These are phyloP conservation scores for Diplodia corticola DNA, from an alignment of 2,329 filamentous ascomycete genomes.

Conservation along the genomic window DNA sequence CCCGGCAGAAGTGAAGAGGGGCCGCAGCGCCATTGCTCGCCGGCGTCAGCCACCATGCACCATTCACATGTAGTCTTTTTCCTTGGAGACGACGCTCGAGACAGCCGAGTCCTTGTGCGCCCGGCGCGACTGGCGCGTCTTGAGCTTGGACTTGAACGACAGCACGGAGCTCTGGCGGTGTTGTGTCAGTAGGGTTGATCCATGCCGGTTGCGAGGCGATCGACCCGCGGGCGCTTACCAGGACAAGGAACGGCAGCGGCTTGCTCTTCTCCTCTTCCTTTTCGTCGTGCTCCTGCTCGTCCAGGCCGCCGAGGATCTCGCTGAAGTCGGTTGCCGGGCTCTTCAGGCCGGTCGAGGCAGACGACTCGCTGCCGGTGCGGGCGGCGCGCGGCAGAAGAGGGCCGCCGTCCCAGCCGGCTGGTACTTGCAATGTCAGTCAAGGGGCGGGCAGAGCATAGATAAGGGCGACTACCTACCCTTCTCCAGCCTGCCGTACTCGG, in stretches of 20 bases:
- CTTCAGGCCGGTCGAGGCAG: slow-evolving; percentile 12
- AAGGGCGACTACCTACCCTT: slow-evolving; percentile 27
- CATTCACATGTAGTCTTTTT: background rate
- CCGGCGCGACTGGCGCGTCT: slow-evolving; percentile 5
- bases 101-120: background rate
- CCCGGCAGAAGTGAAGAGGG: background rate
- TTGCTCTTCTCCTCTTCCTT: background rate
- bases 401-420: slow-evolving; percentile 19
- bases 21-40: background rate
- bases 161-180: background rate
- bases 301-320: slow-evolving; percentile 14
- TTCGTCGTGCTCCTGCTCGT: slow-evolving; percentile 3
- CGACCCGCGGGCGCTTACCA: slow-evolving; percentile 3
- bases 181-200: slow-evolving; percentile 7
- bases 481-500: slow-evolving; percentile 51
- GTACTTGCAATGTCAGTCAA: background rate
- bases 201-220: background rate
- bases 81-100: background rate
- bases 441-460: background rate
- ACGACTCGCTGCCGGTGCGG: slow-evolving; percentile 4
- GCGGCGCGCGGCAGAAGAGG: slow-evolving; percentile 5
- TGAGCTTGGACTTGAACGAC: slow-evolving; percentile 13
- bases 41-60: background rate
- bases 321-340: slow-evolving; percentile 17
- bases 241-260: slow-evolving; percentile 5